These are phyloP conservation scores for Alternaria panax DNA, from an alignment of 2,329 filamentous ascomycete genomes.

Conservation along the genomic window DNA sequence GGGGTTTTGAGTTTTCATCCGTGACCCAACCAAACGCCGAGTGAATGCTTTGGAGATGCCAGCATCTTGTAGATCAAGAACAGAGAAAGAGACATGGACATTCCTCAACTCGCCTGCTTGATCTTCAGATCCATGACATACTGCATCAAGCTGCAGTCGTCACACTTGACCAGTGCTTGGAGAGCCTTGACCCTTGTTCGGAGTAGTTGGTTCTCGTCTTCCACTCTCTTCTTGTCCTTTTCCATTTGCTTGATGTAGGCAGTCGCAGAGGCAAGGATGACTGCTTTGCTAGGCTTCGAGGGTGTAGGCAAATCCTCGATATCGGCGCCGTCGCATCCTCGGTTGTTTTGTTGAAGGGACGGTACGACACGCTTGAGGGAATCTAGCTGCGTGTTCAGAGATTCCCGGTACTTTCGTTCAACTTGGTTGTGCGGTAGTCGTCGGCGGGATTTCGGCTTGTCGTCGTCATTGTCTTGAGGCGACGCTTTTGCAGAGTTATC, in stretches of 20 bases:
- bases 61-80: conserved; percentile 13
- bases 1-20: conserved; percentile 7
- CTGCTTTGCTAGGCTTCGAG: conserved; percentile 55
- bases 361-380: conserved; percentile 51
- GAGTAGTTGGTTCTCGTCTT: conserved; percentile 51
- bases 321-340: conserved; percentile 49
- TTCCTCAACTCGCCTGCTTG: conserved; percentile 29
- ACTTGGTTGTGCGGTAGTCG: conserved; percentile 56
- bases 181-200: conserved; percentile 52
- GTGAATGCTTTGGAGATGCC: conserved; percentile 24
- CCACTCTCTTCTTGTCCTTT: conserved; percentile 51
- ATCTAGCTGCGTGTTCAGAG: conserved; percentile 56
- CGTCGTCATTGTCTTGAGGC: conserved; percentile 28
- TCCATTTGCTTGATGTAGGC: conserved; percentile 57
- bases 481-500: conserved; percentile 38
- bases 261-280: conserved; percentile 56
- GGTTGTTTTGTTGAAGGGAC: conserved; percentile 48
- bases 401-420: conserved; percentile 57
- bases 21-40: conserved; percentile 26
- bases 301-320: conserved; percentile 54
- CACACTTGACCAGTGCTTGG: conserved; percentile 56
- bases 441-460: conserved; percentile 45
- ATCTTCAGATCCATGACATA: conserved; percentile 53
- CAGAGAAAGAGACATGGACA: neutral
- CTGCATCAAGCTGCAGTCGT: conserved; percentile 56